These are phyloP conservation scores for Xerocomus minutiporus DNA, from an alignment of 1,284 basidiomycete genomes.

Conservation along the genomic window DNA sequence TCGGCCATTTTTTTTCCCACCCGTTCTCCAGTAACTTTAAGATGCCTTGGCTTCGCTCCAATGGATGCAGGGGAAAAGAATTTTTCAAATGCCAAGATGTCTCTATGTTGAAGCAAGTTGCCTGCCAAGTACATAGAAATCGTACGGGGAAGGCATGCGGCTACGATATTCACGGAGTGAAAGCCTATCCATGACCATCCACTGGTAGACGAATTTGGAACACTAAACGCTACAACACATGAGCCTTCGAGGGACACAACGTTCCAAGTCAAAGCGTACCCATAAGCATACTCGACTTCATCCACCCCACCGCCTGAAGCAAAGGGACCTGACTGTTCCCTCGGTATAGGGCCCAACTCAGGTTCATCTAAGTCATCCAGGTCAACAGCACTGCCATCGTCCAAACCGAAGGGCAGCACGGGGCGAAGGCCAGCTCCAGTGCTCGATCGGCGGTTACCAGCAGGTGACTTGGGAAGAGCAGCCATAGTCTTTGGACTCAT, in stretches of 20 bases:
- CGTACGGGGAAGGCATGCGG: not conserved
- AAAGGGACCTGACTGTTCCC: conserved; percentile 67
- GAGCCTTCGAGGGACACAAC: conserved; percentile 5
- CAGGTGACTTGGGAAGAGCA: conserved; percentile 83
- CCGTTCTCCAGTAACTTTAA: no score
- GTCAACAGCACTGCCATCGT: conserved; percentile 64
- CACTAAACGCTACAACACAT: conserved; percentile 27
- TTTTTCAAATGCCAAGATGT: not conserved
- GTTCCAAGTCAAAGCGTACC: conserved; percentile 44
- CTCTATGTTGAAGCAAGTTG: not conserved
- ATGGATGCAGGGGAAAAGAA: not conserved
- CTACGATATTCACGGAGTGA: not conserved
- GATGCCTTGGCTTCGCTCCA: not conserved
- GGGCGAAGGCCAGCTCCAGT: conserved; percentile 78
- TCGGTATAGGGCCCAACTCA: conserved; percentile 72
- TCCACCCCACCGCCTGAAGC: conserved; percentile 76
- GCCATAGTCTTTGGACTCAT: conserved; percentile 93
- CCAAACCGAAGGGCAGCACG: conserved; percentile 73
- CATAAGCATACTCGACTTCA: conserved; percentile 83
- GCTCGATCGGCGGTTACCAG: conserved; percentile 71
- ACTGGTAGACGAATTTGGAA: not conserved
- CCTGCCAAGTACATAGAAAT: not conserved
- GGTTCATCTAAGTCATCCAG: conserved; percentile 58
- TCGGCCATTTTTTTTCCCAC: no score
- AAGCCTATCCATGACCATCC: not conserved